Base-by-base conservation (phyloP, 2,329 filamentous ascomycete genomes). In the Aspergillus alliaceus region DNA sequence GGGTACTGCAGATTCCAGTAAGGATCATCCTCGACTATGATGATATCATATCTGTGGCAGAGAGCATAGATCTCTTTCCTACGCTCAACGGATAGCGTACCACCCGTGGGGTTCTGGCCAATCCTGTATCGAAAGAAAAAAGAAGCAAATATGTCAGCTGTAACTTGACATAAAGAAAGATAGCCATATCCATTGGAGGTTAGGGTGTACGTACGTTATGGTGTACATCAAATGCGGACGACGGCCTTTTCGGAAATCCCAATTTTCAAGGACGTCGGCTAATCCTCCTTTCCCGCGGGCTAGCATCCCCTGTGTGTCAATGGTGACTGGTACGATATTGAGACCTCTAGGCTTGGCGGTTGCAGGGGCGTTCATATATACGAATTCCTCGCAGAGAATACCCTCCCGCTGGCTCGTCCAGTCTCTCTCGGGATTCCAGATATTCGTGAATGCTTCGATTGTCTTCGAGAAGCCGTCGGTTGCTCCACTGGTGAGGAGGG, bases 1-100 rank as follows among this genome's bases (percentile, higher is more conserved):
- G 91, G 91, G 74, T 86, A 97, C 72, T 97, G 93, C 8, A 98
- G 81, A 73, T 95, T 93, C 90, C 91, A 97, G 78, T 97, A 97
- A 6, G 93, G 93, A 61, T 97, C 93, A 67, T 98, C 93, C 74
- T 98, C 93, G 60, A 96, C 78, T 63, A 97, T 96, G 67, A 97
- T 84, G 61, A 97, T 84, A 73, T 97, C 92, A 76, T 91, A 96
- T 70, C 88, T 84, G 71, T 86, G 86, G 75, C 90, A 95, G 14
- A 97, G 72, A 18, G 82, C 84, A 70, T 97, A 97, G 27, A 97
- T 83, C 51, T 92, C 86, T 66, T 85, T 89, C 54, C 90, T 85
- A 39, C 93, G 86, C 66, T 88, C 77, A 9, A 95, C 72, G 2
- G 89, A 87, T 2, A 96, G 80, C 2, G 90, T 86, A 31, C 89